Percentiles rank a stretch among this genome's conserved stretches.
Evolutionary conservation across 139 green algal genomes (phyloP).

Genomic region (Ostreobium quekettii): DNA sequence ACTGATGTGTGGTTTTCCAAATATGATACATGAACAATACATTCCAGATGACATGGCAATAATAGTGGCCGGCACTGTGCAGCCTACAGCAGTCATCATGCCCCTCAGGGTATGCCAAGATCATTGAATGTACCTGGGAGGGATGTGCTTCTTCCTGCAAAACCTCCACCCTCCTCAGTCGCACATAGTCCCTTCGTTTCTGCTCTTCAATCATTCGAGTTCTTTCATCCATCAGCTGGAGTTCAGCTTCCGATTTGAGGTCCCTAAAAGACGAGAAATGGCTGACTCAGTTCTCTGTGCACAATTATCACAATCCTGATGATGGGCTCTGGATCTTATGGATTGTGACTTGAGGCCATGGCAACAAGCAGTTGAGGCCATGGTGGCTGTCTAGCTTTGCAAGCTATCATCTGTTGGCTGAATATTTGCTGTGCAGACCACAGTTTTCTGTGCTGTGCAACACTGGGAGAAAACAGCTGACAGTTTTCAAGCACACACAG

Average conservation of each 20-base stretch:
- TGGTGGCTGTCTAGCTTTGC: neutral
- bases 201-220: conserved; percentile 2
- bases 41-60: too few relatives aligned
- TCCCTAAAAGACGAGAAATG: neutral
- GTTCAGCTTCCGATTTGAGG: neutral
- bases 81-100: too few relatives aligned
- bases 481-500: too few relatives aligned
- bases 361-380: neutral
- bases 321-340: neutral
- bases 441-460: too few relatives aligned
- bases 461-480: too few relatives aligned
- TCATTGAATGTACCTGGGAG: conserved; percentile 4
- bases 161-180: conserved; percentile 12
- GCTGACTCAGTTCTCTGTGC: neutral
- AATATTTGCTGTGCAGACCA: too few relatives aligned
- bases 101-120: too few relatives aligned
- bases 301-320: neutral
- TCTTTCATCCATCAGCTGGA: neutral
- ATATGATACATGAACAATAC: too few relatives aligned
- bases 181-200: conserved; percentile 8
- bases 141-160: conserved; percentile 13
- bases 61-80: too few relatives aligned
- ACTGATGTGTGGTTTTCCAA: too few relatives aligned
- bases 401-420: neutral
- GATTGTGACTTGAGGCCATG: neutral